These are phyloP conservation scores for Bipolaris oryzae DNA, from an alignment of 2,329 filamentous ascomycete genomes.

Conservation along the genomic window DNA sequence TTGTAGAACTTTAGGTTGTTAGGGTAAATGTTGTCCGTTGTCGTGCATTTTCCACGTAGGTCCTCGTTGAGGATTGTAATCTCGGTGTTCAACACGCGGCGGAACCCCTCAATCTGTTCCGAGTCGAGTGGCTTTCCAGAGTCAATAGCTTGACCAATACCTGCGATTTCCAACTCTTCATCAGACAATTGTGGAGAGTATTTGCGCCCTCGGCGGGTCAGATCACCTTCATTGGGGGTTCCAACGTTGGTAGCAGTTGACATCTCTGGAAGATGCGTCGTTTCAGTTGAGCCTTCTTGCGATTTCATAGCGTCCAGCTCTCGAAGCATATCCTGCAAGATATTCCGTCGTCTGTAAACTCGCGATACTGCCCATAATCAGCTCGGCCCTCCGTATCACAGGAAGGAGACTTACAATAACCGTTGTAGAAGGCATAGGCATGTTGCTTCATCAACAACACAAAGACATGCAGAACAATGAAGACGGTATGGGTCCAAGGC, in stretches of 20 bases:
- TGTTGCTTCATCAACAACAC: constrained; percentile 86
- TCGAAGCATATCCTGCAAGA: constrained; percentile 59
- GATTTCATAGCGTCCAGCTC: constrained; percentile 63
- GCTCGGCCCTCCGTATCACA: neutral
- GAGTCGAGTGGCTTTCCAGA: constrained; percentile 64
- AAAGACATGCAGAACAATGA: constrained; percentile 74
- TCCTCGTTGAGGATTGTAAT: constrained; percentile 69
- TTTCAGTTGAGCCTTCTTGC: constrained; percentile 48
- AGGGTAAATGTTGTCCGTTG: constrained; percentile 64
- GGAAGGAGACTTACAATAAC: constrained; percentile 57
- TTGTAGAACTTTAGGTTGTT: constrained; percentile 69
- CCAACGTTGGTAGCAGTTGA: constrained; percentile 26
- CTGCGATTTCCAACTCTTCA: constrained; percentile 63
- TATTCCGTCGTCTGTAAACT: constrained; percentile 57
- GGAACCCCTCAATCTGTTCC: constrained; percentile 68
- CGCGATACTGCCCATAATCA: constrained; percentile 39
- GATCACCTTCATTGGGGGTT: constrained; percentile 1
- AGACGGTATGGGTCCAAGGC: constrained; percentile 84
- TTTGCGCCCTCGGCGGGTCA: constrained; percentile 43
- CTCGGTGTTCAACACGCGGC: constrained; percentile 69
- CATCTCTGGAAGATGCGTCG: constrained; percentile 5
- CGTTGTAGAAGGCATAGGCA: constrained; percentile 79
- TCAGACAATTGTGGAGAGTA: constrained; percentile 54
- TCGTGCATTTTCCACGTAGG: constrained; percentile 66
- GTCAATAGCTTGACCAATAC: constrained; percentile 67